These are phyloP conservation scores for Pestalotiopsis sp. DNA, from an alignment of 2,329 filamentous ascomycete genomes.

Conservation along the genomic window DNA sequence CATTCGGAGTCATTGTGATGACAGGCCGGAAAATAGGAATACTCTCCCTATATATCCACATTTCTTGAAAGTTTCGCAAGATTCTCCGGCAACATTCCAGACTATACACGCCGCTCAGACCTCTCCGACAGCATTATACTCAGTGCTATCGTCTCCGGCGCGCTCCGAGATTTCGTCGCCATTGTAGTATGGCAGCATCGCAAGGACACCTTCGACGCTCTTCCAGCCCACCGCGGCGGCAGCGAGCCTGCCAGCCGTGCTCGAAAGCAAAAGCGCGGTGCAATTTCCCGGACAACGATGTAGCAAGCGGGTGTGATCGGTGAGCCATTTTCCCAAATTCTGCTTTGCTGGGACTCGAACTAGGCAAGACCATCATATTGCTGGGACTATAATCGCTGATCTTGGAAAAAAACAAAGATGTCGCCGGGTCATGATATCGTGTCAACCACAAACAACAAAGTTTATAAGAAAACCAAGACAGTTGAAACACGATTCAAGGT, in stretches of 20 bases:
- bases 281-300: constrained; percentile 26
- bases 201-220: constrained; percentile 13
- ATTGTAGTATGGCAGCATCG: not conserved
- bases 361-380: not conserved
- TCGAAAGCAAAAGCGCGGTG: constrained; percentile 32
- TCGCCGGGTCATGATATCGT: constrained; percentile 25
- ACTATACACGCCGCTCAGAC: not conserved
- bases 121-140: not conserved
- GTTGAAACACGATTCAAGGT: constrained; percentile 23
- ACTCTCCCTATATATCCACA: no score
- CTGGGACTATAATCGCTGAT: not conserved
- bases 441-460: constrained; percentile 29
- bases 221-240: constrained; percentile 28
- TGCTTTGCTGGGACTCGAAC: not conserved
- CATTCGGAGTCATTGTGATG: no score
- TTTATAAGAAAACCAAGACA: constrained; percentile 31
- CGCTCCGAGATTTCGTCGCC: not conserved
- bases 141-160: not conserved
- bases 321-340: constrained; percentile 11
- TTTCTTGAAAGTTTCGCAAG: no score
- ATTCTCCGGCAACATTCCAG: no score
- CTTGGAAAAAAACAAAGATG: constrained; percentile 20
- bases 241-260: constrained; percentile 30
- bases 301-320: constrained; percentile 28
- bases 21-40: no score